Percentiles rank a stretch among this genome's conserved stretches.
Conservation (phyloP, 768 basidiomycete species). For the Macrolepiota albuminosa region DNA sequence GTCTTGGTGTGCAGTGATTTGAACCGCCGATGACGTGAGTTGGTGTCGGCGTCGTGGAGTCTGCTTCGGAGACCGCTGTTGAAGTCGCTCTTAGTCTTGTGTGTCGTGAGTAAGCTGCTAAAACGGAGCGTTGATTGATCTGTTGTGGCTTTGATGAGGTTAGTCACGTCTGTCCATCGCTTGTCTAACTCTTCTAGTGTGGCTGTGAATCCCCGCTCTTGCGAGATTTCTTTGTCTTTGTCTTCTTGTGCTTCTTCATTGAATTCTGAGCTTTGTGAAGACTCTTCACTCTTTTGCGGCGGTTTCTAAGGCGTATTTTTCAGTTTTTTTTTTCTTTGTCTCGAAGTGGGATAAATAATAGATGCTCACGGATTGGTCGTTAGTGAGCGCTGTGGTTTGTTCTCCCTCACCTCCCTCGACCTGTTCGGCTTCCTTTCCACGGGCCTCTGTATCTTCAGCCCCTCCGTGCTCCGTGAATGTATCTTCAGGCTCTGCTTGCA, state of each 20-base stretch:
- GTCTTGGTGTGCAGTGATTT: not conserved
- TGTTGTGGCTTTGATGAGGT: not conserved
- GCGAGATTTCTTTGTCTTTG: not conserved
- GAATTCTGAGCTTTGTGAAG: not conserved
- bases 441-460: too few species aligned
- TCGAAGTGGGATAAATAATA: too few species aligned
- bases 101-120: not conserved
- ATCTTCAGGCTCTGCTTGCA: not conserved
- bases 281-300: not conserved
- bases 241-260: too few species aligned
- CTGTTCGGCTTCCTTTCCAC: not conserved
- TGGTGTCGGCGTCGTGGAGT: not conserved
- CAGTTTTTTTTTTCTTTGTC: not conserved
- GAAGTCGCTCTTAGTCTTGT: not conserved
- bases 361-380: not conserved
- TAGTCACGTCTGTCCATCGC: not conserved
- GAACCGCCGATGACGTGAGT: too few species aligned
- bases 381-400: not conserved
- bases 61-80: not conserved
- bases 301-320: not conserved
- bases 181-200: not conserved
- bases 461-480: not conserved
- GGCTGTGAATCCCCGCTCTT: not conserved
- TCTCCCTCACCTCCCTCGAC: not conserved
- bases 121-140: not conserved